Evolutionary conservation across 148 eudicot genomes (phyloP), one percentile per base, ranked within the genome.

Genomic region (Pouteria glomerata): DNA sequence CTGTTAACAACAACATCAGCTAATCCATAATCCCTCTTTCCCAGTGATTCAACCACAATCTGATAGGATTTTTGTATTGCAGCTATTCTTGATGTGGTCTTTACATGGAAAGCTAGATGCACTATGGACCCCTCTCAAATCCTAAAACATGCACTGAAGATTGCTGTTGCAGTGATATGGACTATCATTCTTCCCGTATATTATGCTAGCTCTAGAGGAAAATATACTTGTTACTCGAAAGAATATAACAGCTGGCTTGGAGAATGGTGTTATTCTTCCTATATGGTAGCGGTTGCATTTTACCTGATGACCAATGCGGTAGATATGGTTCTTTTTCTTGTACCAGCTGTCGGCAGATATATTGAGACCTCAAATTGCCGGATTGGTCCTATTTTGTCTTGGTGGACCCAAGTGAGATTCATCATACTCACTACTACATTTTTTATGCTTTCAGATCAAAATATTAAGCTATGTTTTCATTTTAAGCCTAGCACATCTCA

Each of bases 261-360:
- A 73, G 96, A 91, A 66, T 95, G 99, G 99, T 95, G 99, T 72
- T 92, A 91, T 76, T 95, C 99, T 57, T 82, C 99, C 31, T 95
- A 89, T 75, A 92, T 92, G 97, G 78, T 89, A 62, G 97, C 85
- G 8, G 97, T 90, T 78, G 88, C 83, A 73, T 30, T 89, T 76
- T 95, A 91, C 79, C 83, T 91, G 78, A 81, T 88, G 86, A 79
- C 90, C 53, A 85, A 88, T 80, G 90, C 89, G 62, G 87, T 91
- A 42, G 86, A 92, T 74, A 84, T 88, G 90, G 82, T 95, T 75
- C 83, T 95, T 51, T 95, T 91, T 85, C 73, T 92, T 70, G 99
- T 95, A 66, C 99, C 99, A 58, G 88, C 84, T 1, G 82, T 89
- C 73, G 90, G 90, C 60, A 82, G 88, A 85, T 91, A 81, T 72